Evolutionary conservation across 208 protist genomes (phyloP).

Genomic region (Leishmania lainsoni): DNA sequence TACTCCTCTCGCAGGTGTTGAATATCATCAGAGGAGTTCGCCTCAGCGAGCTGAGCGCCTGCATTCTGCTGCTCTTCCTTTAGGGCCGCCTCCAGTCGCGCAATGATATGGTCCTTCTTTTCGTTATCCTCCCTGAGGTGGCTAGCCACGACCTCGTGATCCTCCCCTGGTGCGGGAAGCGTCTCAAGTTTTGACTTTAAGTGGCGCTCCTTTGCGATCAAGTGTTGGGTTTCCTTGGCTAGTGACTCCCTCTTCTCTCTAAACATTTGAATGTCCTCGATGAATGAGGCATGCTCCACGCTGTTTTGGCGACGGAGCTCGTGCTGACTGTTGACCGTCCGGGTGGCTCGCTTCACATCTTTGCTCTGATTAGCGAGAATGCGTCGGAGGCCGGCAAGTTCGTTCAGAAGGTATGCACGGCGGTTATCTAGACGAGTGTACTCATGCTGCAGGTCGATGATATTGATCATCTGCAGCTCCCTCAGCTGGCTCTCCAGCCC

Average conservation of each 20-base stretch:
- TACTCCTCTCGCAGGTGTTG: constrained; percentile 75
- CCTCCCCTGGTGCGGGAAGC: constrained; percentile 28
- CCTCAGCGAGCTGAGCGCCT: neutral
- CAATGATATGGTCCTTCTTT: constrained; percentile 55
- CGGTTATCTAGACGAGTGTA: constrained; percentile 65
- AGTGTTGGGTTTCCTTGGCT: constrained; percentile 34
- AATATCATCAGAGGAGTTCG: constrained; percentile 36
- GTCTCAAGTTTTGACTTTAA: constrained; percentile 27
- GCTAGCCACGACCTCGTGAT: constrained; percentile 31
- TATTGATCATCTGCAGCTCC: constrained; percentile 57
- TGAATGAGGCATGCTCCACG: constrained; percentile 55
- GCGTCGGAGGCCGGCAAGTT: constrained; percentile 75
- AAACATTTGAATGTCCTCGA: constrained; percentile 76
- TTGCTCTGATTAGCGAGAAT: constrained; percentile 78
- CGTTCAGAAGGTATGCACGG: constrained; percentile 70
- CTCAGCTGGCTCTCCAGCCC: constrained; percentile 59
- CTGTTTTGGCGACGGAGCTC: constrained; percentile 67
- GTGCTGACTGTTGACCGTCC: constrained; percentile 47
- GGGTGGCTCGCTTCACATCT: constrained; percentile 67
- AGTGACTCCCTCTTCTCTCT: constrained; percentile 59
- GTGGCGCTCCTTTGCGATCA: constrained; percentile 33
- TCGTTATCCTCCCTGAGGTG: constrained; percentile 53
- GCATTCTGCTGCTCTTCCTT: constrained; percentile 20
- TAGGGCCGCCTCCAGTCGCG: constrained; percentile 51
- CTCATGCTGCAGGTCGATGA: constrained; percentile 70